Evolutionary conservation across 257 asterid genomes (phyloP).

Genomic region (Lycium barbarum): DNA sequence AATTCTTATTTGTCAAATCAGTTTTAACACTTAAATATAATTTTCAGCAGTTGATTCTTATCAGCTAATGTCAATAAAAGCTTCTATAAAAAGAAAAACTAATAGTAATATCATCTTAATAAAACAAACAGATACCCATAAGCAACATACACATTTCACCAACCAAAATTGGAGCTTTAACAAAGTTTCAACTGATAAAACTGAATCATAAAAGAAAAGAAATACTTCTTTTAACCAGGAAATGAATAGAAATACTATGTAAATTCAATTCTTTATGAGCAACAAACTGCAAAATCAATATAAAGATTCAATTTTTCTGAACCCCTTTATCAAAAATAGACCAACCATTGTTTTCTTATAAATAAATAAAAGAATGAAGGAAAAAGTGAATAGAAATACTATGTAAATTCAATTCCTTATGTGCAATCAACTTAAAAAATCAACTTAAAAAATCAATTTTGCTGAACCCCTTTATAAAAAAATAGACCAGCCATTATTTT

Average conservation of each 20-base stretch:
- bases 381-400: no score
- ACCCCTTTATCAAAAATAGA: not conserved
- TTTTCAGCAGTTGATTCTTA: not conserved
- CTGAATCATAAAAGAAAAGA: not conserved
- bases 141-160: not conserved
- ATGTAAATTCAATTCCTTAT: no score
- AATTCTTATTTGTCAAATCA: not conserved
- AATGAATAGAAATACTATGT: not conserved
- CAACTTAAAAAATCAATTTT: no score
- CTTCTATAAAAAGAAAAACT: not conserved
- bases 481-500: no score
- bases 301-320: not conserved
- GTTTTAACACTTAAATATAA: not conserved
- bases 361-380: no score
- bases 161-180: not conserved
- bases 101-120: not conserved
- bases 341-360: no score
- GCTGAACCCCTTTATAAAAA: no score
- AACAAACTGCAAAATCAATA: not conserved
- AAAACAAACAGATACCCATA: not conserved
- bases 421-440: no score
- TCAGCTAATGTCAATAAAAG: not conserved
- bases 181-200: not conserved
- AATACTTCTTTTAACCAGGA: not conserved
- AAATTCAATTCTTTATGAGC: slow-evolving; percentile 1